These are phyloP conservation scores for Conringia planisiliqua DNA, from an alignment of 345 rosid species.

Conservation along the genomic window DNA sequence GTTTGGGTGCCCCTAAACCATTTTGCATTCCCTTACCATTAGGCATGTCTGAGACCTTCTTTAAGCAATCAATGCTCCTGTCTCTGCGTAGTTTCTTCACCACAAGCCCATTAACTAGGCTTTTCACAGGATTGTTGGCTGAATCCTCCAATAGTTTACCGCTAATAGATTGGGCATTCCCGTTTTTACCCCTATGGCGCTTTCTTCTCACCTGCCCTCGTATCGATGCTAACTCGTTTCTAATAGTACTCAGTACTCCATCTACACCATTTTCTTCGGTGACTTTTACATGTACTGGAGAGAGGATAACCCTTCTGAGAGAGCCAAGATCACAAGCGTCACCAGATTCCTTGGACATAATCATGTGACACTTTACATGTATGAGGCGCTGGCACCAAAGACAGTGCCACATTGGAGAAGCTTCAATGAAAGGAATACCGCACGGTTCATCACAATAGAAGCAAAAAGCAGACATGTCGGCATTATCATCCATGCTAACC, in stretches of 20 bases:
- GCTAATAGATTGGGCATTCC: constrained; percentile 31
- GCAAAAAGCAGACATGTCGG: constrained; percentile 61
- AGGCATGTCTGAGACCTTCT: constrained; percentile 27
- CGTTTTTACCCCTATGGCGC: constrained; percentile 39
- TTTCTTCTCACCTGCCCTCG: constrained; percentile 44
- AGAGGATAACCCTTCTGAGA: constrained; percentile 54
- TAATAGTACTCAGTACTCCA: constrained; percentile 40
- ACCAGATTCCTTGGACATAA: constrained; percentile 61
- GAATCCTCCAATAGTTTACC: constrained; percentile 44
- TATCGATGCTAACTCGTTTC: constrained; percentile 41
- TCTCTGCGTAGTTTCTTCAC: constrained; percentile 47
- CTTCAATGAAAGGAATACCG: constrained; percentile 61
- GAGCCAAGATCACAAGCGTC: constrained; percentile 64
- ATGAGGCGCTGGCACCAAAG: constrained; percentile 70
- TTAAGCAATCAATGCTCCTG: constrained; percentile 40
- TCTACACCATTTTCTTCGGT: constrained; percentile 35
- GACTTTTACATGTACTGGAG: constrained; percentile 57
- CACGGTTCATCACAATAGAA: constrained; percentile 66
- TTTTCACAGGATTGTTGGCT: constrained; percentile 32
- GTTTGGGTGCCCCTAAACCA: constrained; percentile 36
- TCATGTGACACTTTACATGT: constrained; percentile 61
- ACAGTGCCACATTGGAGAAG: constrained; percentile 72
- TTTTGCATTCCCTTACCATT: constrained; percentile 30
- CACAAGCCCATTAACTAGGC: constrained; percentile 39
- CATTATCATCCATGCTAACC: constrained; percentile 57